These are phyloP conservation scores for Xylaria multiplex DNA, from an alignment of 2,329 filamentous ascomycete species.

Conservation along the genomic window DNA sequence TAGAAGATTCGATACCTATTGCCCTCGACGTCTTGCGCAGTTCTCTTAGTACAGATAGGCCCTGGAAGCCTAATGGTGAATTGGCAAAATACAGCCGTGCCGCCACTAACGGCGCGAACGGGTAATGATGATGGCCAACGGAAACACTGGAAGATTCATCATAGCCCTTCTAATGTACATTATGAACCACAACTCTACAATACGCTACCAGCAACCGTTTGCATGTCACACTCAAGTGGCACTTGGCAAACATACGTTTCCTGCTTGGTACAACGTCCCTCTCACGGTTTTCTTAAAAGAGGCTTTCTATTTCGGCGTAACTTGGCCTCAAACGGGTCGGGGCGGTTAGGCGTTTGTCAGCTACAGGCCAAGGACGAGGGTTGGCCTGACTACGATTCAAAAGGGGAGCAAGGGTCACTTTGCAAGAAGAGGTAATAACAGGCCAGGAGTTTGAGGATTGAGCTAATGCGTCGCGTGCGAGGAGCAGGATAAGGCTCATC, in stretches of 20 bases:
- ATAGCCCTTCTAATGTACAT: slow-evolving; percentile 43
- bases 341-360: slow-evolving; percentile 15
- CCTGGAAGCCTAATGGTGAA: slow-evolving; percentile 47
- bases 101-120: slow-evolving; percentile 39
- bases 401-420: slow-evolving; percentile 17
- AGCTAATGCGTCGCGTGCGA: slow-evolving; percentile 14
- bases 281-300: slow-evolving; percentile 9
- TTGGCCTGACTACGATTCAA: slow-evolving; percentile 20
- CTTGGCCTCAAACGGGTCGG: not conserved
- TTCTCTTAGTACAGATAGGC: slow-evolving; percentile 41
- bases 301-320: slow-evolving; percentile 24
- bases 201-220: slow-evolving; percentile 38
- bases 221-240: slow-evolving; percentile 25
- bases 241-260: not conserved
- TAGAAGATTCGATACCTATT: slow-evolving; percentile 46
- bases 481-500: slow-evolving; percentile 17
- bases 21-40: slow-evolving; percentile 46
- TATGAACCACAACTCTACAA: slow-evolving; percentile 46
- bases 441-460: slow-evolving; percentile 27
- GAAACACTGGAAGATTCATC: slow-evolving; percentile 7
- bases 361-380: slow-evolving; percentile 11
- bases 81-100: slow-evolving; percentile 41
- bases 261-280: slow-evolving; percentile 9
- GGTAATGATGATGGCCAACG: slow-evolving; percentile 15
- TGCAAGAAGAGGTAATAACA: slow-evolving; percentile 28